A percentile compares a stretch with the other conserved stretches of the same genome.
phyloP scores from a whole-genome alignment of 2,329 filamentous ascomycete species.

The Fusarium protoensiforme region DNA sequence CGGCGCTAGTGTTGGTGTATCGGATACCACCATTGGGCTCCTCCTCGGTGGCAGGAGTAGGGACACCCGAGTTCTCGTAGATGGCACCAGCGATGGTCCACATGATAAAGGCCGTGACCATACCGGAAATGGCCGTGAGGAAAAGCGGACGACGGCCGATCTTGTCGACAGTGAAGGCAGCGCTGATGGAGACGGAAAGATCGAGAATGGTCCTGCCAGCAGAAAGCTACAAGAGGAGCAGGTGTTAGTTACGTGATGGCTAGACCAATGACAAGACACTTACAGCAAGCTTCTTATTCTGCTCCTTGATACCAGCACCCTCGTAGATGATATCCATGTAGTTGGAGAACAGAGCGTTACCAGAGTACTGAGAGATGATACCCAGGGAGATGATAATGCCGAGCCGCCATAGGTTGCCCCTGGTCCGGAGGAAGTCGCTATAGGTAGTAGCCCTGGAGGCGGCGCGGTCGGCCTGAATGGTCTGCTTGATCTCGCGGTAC shows the following conservation, averaged over 20 bases:
- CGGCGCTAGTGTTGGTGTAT: slow-evolving; percentile 56
- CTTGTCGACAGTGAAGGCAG: slow-evolving; percentile 61
- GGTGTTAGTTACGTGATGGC: neutral
- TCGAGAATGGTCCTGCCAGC: slow-evolving; percentile 70
- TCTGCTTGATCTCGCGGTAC: slow-evolving; percentile 73
- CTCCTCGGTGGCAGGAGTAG: slow-evolving; percentile 26
- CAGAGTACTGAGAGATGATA: slow-evolving; percentile 75
- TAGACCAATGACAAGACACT: slow-evolving; percentile 17
- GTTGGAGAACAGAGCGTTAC: slow-evolving; percentile 75
- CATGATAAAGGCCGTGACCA: slow-evolving; percentile 59
- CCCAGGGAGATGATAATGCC: slow-evolving; percentile 71
- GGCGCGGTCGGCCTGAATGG: slow-evolving; percentile 67
- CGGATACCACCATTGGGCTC: slow-evolving; percentile 35
- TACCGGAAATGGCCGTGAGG: slow-evolving; percentile 60
- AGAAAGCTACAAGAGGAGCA: slow-evolving; percentile 44
- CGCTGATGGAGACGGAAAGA: slow-evolving; percentile 66
- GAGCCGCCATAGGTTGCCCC: slow-evolving; percentile 73
- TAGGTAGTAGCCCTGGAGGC: slow-evolving; percentile 63
- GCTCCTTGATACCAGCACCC: slow-evolving; percentile 67
- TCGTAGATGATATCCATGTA: slow-evolving; percentile 73
- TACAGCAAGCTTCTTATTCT: slow-evolving; percentile 67
- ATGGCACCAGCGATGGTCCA: slow-evolving; percentile 65
- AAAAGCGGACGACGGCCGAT: slow-evolving; percentile 66
- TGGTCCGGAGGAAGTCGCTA: slow-evolving; percentile 69
- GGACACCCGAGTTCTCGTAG: slow-evolving; percentile 57